Base-by-base conservation (phyloP, 768 basidiomycete species). In the Xerocomus potaroensis region DNA sequence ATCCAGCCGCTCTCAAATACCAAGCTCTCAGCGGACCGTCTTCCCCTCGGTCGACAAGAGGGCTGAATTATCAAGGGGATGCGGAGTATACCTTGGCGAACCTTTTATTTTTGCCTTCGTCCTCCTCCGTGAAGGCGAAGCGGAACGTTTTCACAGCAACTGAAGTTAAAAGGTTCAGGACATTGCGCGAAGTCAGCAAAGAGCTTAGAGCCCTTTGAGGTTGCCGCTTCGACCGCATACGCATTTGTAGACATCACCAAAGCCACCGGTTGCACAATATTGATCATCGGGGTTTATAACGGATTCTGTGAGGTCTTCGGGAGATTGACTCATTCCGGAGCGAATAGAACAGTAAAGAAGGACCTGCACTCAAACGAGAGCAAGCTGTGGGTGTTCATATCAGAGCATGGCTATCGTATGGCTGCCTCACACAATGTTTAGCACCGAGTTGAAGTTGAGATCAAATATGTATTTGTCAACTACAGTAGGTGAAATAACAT, bases 11-110 rank as follows among this genome's bases (percentile, higher is more conserved):
- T 27, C 55, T 48, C 48, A 50, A 11, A 47, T 47, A 1, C 48
- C 42, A 24, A 56, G 40, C 36, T 51, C 54, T 42, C 54, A 49
- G 21, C 43, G 53, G 21, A 42, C 41, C 49, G 40, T 47, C 54
- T 51, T 27, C 19, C 34, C 35, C 15, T n/a, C 23, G n/a, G 30
- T 48, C 19, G 33, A 27, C 6, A 4, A 24, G 4, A 33, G n/a
- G n/a, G n/a, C 9, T n/a, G 10, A 12, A 16, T 8, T n/a, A 24
- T 33, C 15, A 12, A 31, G 26, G 36, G 9, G 19, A 22, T 12
- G 21, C 27, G 11, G n/a, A 3, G 31, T 3, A 15, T 36, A 55
- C 48, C 42, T 37, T 50, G 7, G 35, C 18, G 26, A 21, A 43
- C 31, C 29, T 50, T 22, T 32, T 31, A 21, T 34, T 16, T 16